Percentiles rank a stretch among this genome's conserved stretches.
These are phyloP conservation scores for Ogataea siamensis DNA, from an alignment of 805 yeast species.

Conservation along the genomic window DNA sequence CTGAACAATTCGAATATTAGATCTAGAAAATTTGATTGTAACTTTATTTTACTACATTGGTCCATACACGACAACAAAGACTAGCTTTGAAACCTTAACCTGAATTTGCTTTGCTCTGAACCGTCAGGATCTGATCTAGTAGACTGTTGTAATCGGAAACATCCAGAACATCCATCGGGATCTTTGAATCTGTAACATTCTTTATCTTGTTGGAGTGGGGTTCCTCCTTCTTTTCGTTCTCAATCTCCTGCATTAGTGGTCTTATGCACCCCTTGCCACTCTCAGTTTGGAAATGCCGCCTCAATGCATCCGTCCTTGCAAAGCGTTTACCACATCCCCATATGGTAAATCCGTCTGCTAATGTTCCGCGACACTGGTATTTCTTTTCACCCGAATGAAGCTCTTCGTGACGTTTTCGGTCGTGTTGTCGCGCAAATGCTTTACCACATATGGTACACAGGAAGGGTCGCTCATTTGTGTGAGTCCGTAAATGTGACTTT, in stretches of 20 bases:
- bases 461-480: conserved; percentile 79
- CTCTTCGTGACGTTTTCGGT: conserved; percentile 71
- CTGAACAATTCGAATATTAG: background rate
- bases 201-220: background rate
- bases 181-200: background rate
- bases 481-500: conserved; percentile 88
- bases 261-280: conserved; percentile 71
- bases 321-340: conserved; percentile 86
- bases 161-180: conserved; percentile 2
- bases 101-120: conserved; percentile 5
- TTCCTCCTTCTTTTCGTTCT: conserved; percentile 18
- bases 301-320: conserved; percentile 76
- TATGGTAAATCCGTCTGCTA: conserved; percentile 48
- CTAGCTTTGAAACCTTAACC: background rate
- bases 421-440: conserved; percentile 80
- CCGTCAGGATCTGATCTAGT: conserved; percentile 24
- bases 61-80: conserved; percentile 18
- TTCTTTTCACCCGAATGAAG: conserved; percentile 75
- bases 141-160: conserved; percentile 19
- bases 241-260: conserved; percentile 61
- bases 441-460: conserved; percentile 73
- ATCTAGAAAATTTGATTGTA: conserved; percentile 9
- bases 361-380: conserved; percentile 65
- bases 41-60: conserved; percentile 14
- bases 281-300: conserved; percentile 78